Evolutionary conservation across 2,329 filamentous ascomycete species (phyloP), one percentile per base, ranked within the genome.

Genomic region (Fusarium camptoceras): DNA sequence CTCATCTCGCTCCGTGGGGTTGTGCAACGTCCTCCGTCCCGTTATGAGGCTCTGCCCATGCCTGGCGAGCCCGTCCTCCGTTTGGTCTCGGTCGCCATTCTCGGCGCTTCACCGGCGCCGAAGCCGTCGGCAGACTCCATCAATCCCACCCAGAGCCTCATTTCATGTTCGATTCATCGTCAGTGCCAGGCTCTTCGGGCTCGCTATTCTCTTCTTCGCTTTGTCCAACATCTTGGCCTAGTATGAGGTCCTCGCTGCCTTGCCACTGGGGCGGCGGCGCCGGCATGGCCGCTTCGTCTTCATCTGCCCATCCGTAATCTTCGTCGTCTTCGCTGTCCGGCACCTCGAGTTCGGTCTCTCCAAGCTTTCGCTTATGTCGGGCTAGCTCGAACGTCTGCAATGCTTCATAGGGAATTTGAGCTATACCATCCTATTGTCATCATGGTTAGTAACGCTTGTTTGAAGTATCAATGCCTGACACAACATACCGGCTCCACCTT

Each of bases 281-380:
- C 14, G 88, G 88, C 72, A 89, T 81, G 53, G 86, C 84, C 58
- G 87, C 85, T 59, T 91, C 89, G 72, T 91, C 89, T 46, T 88
- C 87, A 55, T 91, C 87, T 41, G 86, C 86, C 91, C 91, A 94
- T 16, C 90, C 91, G 74, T 92, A 93, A 73, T 92, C 88, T 68
- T 93, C 91, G 63, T 91, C 89, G 30, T 86, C 87, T 44, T 90
- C 88, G 67, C 87, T 91, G 66, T 89, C 88, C 4, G 87, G 84
- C 47, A 89, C 83, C 72, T 89, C 88, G 50, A 88, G 81, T 55
- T 85, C 86, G 7, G 89, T 86, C 46, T 91, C 86, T 30, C 73
- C 79, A 55, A 91, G 83, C 76, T 93, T 88, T 72, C 91, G 85
- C 80, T 94, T 94, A 81, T 64, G 84, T 66, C 63, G 77, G 77